Conservation (phyloP, 495 filamentous ascomycete species). For the Aspergillus cavernicola region DNA sequence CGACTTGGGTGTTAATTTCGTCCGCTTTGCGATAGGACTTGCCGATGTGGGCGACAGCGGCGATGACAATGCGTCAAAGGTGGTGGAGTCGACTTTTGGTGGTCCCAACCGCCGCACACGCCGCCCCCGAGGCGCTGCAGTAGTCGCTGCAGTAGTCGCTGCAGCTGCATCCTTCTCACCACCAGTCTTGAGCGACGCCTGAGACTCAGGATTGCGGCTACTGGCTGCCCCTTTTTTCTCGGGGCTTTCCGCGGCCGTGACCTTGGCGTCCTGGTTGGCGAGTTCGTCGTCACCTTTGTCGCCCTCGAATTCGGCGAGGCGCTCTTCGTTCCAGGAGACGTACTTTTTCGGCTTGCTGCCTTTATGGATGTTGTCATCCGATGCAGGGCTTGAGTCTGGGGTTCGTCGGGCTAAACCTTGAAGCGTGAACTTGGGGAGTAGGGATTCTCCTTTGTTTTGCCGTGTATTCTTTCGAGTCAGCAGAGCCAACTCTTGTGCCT, state of each 20-base stretch:
- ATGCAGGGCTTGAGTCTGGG: constrained; percentile 2
- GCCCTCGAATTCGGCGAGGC: constrained; percentile 34
- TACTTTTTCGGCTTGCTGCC: constrained; percentile 23
- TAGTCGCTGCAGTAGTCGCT: constrained; percentile 25
- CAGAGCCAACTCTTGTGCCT: constrained; percentile 55
- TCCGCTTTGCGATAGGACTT: constrained; percentile 34
- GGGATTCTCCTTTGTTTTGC: constrained; percentile 52
- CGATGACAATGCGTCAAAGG: constrained; percentile 5
- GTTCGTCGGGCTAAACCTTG: constrained; percentile 34
- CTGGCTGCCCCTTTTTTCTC: constrained; percentile 27
- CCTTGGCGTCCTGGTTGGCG: constrained; percentile 9
- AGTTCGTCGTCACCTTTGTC: constrained; percentile 20
- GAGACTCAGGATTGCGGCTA: constrained; percentile 26
- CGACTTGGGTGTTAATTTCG: constrained; percentile 40
- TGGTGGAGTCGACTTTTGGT: constrained; percentile 17
- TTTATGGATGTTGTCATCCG: constrained; percentile 7
- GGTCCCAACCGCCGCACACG: constrained; percentile 36
- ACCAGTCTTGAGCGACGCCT: constrained; percentile 20
- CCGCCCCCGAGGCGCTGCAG: constrained; percentile 32
- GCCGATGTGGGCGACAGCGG: constrained; percentile 4
- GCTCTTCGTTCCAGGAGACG: constrained; percentile 45
- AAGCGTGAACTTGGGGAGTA: constrained; percentile 45
- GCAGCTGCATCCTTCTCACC: constrained; percentile 15
- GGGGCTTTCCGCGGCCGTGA: constrained; percentile 4
- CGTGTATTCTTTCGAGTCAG: constrained; percentile 54